Conservation (phyloP, 495 filamentous ascomycete species). For the Aspergillus ostianus region DNA sequence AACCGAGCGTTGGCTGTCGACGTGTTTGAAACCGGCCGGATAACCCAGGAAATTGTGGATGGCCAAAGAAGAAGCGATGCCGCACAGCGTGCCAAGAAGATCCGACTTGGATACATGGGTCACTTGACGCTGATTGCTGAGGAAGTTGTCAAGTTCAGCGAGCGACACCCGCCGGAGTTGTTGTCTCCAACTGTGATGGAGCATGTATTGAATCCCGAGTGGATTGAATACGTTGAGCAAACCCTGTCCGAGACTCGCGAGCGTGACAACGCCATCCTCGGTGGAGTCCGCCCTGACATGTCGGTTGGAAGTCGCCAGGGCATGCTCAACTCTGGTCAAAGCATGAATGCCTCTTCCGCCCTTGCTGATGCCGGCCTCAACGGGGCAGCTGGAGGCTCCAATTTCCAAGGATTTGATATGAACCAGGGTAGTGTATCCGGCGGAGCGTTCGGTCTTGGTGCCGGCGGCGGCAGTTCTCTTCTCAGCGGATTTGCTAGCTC, state of each 20-base stretch:
- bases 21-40: slow-evolving; percentile 82
- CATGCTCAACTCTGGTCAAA: slow-evolving; percentile 58
- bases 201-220: slow-evolving; percentile 79
- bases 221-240: slow-evolving; percentile 95
- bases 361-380: slow-evolving; percentile 75
- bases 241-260: slow-evolving; percentile 91
- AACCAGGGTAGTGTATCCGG: slow-evolving; percentile 62
- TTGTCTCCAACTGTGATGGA: slow-evolving; percentile 82
- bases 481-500: slow-evolving; percentile 93
- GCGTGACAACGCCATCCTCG: slow-evolving; percentile 97
- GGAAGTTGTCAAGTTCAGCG: slow-evolving; percentile 97
- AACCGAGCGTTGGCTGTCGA: slow-evolving; percentile 92
- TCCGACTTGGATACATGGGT: slow-evolving; percentile 97
- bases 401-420: slow-evolving; percentile 76
- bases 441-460: slow-evolving; percentile 59
- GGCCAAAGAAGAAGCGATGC: slow-evolving; percentile 86
- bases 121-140: slow-evolving; percentile 97
- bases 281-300: slow-evolving; percentile 89
- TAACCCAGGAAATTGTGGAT: slow-evolving; percentile 88
- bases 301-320: slow-evolving; percentile 66
- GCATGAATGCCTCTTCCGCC: slow-evolving; percentile 62
- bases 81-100: slow-evolving; percentile 74
- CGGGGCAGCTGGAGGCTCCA: slow-evolving; percentile 49
- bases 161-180: slow-evolving; percentile 85
- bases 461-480: slow-evolving; percentile 61